Base-by-base conservation (phyloP, 2,329 filamentous ascomycete species). In the Diatrype stigma region DNA sequence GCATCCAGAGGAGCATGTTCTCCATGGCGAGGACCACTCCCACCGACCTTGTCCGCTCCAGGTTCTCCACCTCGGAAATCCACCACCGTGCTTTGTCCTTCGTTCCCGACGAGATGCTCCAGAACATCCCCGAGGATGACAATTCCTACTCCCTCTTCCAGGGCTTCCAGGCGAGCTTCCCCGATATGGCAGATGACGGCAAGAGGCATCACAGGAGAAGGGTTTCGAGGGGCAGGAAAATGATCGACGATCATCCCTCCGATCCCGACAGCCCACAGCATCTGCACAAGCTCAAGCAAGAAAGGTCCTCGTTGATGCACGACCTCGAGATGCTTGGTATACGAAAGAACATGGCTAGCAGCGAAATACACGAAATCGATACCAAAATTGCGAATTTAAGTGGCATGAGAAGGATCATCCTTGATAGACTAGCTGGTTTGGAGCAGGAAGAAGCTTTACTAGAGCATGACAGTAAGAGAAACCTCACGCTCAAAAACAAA, bases 271-370 rank as follows among this genome's bases (percentile, higher is more conserved):
- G 78, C 21, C 84, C 87, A 17, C 83, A 89, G 34, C 80, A 85
- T 23, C 74, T 96, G 63, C 78, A 79, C 45, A 86, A 85, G 59
- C 71, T 97, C 58, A 90, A 88, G 69, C 89, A 86, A 66, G 90
- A 96, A 60, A 89, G 89, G 68, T 81, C 87, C 42, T 77, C 81
- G 49, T 79, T 96, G 73, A 86, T 87, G 73, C 91, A 95, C 68
- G 83, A 90, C 59, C 76, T 99, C 60, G 91, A 97, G 65, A 89
- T 96, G 82, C 84, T 97, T 73, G 82, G 87, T 3, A 84, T 97
- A 55, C 83, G 94, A 53, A 99, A 99, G 71, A 96, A 94, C 65
- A 96, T 99, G 93, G 93, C 92, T 60, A 94, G 90, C 63, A 89
- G 90, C 56, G 94, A 99, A 70, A 97, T 99, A 52, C 84, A 85